Base-by-base conservation (phyloP, 495 filamentous ascomycete genomes). In the Pseudomonodictys pantanalensis region DNA sequence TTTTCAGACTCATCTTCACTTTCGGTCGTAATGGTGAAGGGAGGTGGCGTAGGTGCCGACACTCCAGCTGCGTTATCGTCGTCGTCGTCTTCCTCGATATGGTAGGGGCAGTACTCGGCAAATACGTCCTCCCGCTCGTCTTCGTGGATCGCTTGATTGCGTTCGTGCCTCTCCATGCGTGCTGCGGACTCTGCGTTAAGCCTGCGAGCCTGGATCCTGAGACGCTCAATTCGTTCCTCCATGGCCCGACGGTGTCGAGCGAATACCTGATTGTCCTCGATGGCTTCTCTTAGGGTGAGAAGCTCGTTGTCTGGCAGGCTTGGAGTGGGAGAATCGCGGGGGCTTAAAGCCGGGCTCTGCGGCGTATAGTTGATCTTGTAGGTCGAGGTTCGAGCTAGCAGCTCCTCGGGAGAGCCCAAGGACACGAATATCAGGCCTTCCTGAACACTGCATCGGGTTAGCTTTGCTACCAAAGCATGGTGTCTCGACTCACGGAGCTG, bases 361-460 rank as follows among this genome's bases (percentile, higher is more conserved):
- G 52, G 29, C n/a, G 17, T 32, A 53, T 90, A 91, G 58, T 86
- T 83, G 22, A 93, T 86, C 56, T 90, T 83, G 64, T 92, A 93
- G 44, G 81, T 78, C 9, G 87, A 83, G 5, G 91, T 92, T 47
- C 87, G 81, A 30, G 75, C 77, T 25, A 93, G 72, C 15, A 95
- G 77, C 52, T 92, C 87, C 56, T 92, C 82, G 11, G 82, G 78
- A 17, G 81, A n/a, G n/a, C n/a, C 80, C 91, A 96, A 95, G 4
- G 89, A 83, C 33, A 97, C 80, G 69, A 97, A 96, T 5, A 97
- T 82, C 85, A 96, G 88, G 22, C 92, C 92, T 78, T 95, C 90
- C 75, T 92, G 89, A 45, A 96, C 86, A 49, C 90, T 95, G 64
- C 41, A 46, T 29, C 47, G 23, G 30, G 28, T 68, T 55, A 66